Base-by-base conservation (phyloP, 1,139 yeast genomes). In the Kluyveromyces marxianus region DNA sequence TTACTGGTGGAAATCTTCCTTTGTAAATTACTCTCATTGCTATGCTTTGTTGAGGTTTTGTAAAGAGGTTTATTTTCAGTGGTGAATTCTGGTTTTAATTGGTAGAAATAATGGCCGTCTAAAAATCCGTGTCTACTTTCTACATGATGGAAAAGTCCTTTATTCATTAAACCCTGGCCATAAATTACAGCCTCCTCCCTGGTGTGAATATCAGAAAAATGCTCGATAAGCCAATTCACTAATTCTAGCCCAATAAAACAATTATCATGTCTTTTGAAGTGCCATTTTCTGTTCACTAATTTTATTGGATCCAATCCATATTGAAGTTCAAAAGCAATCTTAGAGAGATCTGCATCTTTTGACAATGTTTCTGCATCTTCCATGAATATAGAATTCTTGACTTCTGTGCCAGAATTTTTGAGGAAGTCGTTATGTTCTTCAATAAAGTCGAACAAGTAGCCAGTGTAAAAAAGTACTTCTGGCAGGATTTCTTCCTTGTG, bases 101-200 rank as follows among this genome's bases (percentile, higher is more conserved):
- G 83, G 60, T 92, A 92, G 61, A 90, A 90, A 61, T 89, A 92
- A 60, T 92, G 90, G 0, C 98, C 98, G 67, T 90, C 96, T 45
- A 89, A 67, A 52, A 92, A 86, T 2, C 84, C 79, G 59, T 92
- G 97, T 38, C 92, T 75, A 41, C 78, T 72, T 51, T 86, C 89
- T 29, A 88, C 97, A 59, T 92, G 97, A 30, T 68, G 73, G 62
- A 92, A 81, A 27, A 92, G 60, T 0, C 86, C 87, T 44, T 70
- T 71, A 10, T 77, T 75, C 94, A 87, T 83, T 42, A 90, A 66
- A 10, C 67, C 62, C 55, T 88, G 92, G 0, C 97, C 98, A 62
- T 72, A 92, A 8, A 69, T 74, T 0, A 81, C 77, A 0, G 97
- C 97, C 24, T 83, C 92, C 30, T 88, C 97, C 50, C 94, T 69